These are phyloP conservation scores for Ziziphus jujuba DNA, from an alignment of 306 rosid species.

Conservation along the genomic window DNA sequence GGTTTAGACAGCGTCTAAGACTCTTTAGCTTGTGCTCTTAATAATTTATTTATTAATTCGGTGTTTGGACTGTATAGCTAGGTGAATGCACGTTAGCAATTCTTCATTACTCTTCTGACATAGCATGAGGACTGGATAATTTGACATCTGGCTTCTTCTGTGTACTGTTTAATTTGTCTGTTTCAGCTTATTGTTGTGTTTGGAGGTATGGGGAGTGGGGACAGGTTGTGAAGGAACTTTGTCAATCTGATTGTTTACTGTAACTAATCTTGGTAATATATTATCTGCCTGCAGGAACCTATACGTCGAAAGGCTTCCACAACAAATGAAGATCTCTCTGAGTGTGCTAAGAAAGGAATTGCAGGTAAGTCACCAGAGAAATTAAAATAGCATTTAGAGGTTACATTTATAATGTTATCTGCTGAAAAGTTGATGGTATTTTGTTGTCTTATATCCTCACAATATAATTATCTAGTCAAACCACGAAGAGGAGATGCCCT, in stretches of 20 bases:
- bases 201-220: background rate
- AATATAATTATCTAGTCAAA: conserved; percentile 55
- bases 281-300: conserved; percentile 52
- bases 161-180: background rate
- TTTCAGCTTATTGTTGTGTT: background rate
- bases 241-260: background rate
- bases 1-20: too few species aligned
- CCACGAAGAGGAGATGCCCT: conserved; percentile 96
- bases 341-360: conserved; percentile 87
- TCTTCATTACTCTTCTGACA: background rate
- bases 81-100: background rate
- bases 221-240: background rate
- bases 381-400: background rate
- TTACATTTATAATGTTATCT: conserved; percentile 6
- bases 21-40: too few species aligned
- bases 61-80: background rate
- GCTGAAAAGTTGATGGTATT: conserved; percentile 4
- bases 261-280: conserved; percentile 27
- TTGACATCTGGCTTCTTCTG: background rate
- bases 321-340: conserved; percentile 63
- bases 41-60: too few species aligned
- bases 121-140: background rate
- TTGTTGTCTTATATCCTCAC: conserved; percentile 20
- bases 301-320: conserved; percentile 56
- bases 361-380: conserved; percentile 58